Percentiles rank a stretch among this genome's conserved stretches.
These are phyloP conservation scores for Sphaerulina vaccinii DNA, from an alignment of 2,329 filamentous ascomycete species.

Conservation along the genomic window DNA sequence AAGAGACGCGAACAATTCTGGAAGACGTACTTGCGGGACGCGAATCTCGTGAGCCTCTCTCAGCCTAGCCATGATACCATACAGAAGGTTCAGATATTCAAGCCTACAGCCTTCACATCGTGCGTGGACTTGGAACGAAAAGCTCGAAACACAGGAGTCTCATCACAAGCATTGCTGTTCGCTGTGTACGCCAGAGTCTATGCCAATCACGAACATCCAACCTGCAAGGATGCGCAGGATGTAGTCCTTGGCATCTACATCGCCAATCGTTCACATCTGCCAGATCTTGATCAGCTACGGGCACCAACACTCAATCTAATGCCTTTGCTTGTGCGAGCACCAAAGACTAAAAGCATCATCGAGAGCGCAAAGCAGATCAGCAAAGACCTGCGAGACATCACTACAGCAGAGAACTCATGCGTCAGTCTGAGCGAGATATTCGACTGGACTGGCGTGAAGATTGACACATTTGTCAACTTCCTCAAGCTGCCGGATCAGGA, in stretches of 20 bases:
- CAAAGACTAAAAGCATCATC: conserved; percentile 39
- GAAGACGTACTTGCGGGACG: conserved; percentile 47
- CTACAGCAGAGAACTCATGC: conserved; percentile 53
- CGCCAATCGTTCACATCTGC: conserved; percentile 66
- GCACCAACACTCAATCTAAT: conserved; percentile 79
- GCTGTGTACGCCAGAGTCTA: conserved; percentile 64
- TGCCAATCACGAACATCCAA: conserved; percentile 29
- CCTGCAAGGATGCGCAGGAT: conserved; percentile 27
- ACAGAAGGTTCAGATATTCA: conserved; percentile 47
- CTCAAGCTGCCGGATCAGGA: conserved; percentile 53
- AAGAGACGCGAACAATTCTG: conserved; percentile 49
- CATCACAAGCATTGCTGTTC: conserved; percentile 72
- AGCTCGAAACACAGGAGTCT: conserved; percentile 57
- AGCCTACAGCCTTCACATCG: conserved; percentile 48
- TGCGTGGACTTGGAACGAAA: conserved; percentile 43
- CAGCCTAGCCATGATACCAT: conserved; percentile 20
- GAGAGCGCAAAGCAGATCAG: conserved; percentile 64
- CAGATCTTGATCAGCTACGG: conserved; percentile 50
- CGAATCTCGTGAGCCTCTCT: conserved; percentile 21
- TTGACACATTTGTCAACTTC: conserved; percentile 82
- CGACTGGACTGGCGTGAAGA: conserved; percentile 68
- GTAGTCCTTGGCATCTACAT: conserved; percentile 77
- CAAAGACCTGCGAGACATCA: conserved; percentile 63
- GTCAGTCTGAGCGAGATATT: conserved; percentile 69
- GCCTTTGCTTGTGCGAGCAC: conserved; percentile 60